Base-by-base conservation (phyloP, 805 yeast species). In the Nakazawaea laoshanensis region DNA sequence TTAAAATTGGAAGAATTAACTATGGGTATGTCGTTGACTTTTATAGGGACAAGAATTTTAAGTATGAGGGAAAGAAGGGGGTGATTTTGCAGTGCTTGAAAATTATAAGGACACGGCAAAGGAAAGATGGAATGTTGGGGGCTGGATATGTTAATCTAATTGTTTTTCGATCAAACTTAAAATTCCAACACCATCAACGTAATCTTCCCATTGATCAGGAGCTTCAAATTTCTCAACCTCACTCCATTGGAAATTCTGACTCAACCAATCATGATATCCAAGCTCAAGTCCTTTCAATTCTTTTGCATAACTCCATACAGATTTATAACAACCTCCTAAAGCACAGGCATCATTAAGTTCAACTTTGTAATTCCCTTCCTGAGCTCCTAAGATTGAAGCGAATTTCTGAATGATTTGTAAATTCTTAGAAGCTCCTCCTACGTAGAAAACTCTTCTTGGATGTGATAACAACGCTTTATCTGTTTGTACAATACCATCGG, bases 291-390 rank as follows among this genome's bases (percentile, higher is more conserved):
- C 45, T 13, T 46, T 42, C 16, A 36, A 21, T 39, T 61, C 67
- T 36, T 57, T 57, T 34, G 48, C 41, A 37, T 52, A 55, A 24
- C 84, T 70, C 94, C 94, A 86, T 30, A 77, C 61, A 1, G 95
- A 89, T 50, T 83, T 81, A 57, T 69, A 83, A 26, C 94, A 89
- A 4, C 95, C 95, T 17, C 96, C 96, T 22, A 84, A 54, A 0
- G 95, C 96, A 65, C 96, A 87, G 1, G 95, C 92, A 55, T 87
- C 87, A 6, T 89, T 75, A 29, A 84, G 71, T 46, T 83, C 87
- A 24, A 81, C 77, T 39, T 74, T 71, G 50, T 56, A 83, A 40
- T 80, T 75, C 1, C 88, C 92, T 2, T 63, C 55, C 16, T 59
- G 48, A 0, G 83, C 75, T 4, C 87, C 88, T 22, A 87, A 54